These are phyloP conservation scores for Cutaneotrichosporon mucoides DNA, from an alignment of 1,284 basidiomycete genomes.

Conservation along the genomic window DNA sequence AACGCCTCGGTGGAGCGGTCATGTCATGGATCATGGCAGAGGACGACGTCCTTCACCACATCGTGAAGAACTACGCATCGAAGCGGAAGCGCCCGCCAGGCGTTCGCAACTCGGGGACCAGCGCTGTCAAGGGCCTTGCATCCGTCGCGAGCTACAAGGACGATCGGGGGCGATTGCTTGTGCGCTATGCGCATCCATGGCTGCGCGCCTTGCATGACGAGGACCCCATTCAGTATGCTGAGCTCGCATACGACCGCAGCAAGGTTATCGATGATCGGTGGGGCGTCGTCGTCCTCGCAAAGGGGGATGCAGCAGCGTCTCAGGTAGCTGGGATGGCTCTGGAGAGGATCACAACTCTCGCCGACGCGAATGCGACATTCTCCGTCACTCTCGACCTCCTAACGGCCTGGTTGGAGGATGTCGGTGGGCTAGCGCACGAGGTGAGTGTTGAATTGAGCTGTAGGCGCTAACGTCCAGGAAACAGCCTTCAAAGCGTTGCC, in stretches of 20 bases:
- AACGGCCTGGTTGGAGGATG: conserved; percentile 60
- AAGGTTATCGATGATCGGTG: conserved; percentile 19
- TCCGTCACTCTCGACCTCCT: conserved; percentile 62
- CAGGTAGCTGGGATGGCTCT: conserved; percentile 31
- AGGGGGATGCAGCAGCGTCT: conserved; percentile 12
- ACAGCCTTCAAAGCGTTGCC: conserved; percentile 53
- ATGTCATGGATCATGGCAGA: conserved; percentile 55
- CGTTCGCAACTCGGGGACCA: conserved; percentile 53
- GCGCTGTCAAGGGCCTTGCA: conserved; percentile 56
- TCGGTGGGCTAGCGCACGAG: conserved; percentile 25
- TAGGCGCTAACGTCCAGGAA: conserved; percentile 20
- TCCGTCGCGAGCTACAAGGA: conserved; percentile 52
- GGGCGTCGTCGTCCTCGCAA: conserved; percentile 10
- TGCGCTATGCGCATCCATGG: conserved; percentile 61
- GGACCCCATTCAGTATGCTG: conserved; percentile 52
- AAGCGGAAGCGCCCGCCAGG: conserved; percentile 56
- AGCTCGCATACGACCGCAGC: conserved; percentile 39
- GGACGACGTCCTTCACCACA: conserved; percentile 33
- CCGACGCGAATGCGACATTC: conserved; percentile 54
- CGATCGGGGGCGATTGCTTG: conserved; percentile 61
- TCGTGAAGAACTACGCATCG: conserved; percentile 37
- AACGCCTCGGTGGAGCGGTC: conserved; percentile 51
- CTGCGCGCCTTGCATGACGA: conserved; percentile 61
- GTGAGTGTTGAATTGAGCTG: too few relatives aligned
- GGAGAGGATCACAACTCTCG: conserved; percentile 28